Evolutionary conservation across 208 protist genomes (phyloP).

Genomic region (Crithidia brevicula): DNA sequence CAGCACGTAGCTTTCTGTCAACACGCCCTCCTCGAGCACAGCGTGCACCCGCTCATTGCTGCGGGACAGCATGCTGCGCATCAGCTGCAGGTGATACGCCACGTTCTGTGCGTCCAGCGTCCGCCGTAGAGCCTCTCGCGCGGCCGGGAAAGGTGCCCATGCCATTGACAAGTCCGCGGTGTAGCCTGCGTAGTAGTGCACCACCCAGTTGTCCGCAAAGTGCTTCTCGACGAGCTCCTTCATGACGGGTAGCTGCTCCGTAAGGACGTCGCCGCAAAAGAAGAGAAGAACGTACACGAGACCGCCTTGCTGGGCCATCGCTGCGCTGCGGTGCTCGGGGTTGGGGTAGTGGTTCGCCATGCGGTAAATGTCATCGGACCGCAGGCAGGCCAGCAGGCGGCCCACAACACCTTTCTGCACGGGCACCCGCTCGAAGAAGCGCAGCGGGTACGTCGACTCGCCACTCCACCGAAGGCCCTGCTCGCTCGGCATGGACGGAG

Average conservation of each 20-base stretch:
- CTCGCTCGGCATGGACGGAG: too few relatives aligned
- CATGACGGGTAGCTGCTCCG: slow-evolving; percentile 93
- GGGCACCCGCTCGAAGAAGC: slow-evolving; percentile 91
- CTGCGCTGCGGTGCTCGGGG: slow-evolving; percentile 95
- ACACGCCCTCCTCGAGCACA: slow-evolving; percentile 87
- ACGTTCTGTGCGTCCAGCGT: slow-evolving; percentile 87
- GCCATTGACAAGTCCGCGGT: slow-evolving; percentile 92
- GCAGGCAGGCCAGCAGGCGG: slow-evolving; percentile 93
- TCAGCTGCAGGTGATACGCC: slow-evolving; percentile 55
- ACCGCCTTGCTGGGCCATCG: slow-evolving; percentile 92
- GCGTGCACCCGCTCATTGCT: slow-evolving; percentile 45
- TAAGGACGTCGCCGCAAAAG: slow-evolving; percentile 95
- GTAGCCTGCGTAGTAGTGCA: slow-evolving; percentile 98
- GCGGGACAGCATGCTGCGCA: slow-evolving; percentile 48
- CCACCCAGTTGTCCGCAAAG: slow-evolving; percentile 99
- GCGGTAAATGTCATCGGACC: slow-evolving; percentile 97
- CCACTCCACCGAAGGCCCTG: too few relatives aligned
- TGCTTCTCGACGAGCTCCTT: slow-evolving; percentile 98
- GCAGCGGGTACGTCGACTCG: slow-evolving; percentile 90
- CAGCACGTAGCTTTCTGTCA: slow-evolving; percentile 95
- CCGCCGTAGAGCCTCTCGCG: slow-evolving; percentile 89
- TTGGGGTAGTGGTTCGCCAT: slow-evolving; percentile 91
- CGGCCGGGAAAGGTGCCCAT: slow-evolving; percentile 95
- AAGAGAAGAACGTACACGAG: slow-evolving; percentile 98
- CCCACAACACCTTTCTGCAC: slow-evolving; percentile 71